Percentiles rank a stretch among this genome's conserved stretches.
Evolutionary conservation across 192 early-diverging fungal species (phyloP).

Genomic region (Coemansia sp.): DNA sequence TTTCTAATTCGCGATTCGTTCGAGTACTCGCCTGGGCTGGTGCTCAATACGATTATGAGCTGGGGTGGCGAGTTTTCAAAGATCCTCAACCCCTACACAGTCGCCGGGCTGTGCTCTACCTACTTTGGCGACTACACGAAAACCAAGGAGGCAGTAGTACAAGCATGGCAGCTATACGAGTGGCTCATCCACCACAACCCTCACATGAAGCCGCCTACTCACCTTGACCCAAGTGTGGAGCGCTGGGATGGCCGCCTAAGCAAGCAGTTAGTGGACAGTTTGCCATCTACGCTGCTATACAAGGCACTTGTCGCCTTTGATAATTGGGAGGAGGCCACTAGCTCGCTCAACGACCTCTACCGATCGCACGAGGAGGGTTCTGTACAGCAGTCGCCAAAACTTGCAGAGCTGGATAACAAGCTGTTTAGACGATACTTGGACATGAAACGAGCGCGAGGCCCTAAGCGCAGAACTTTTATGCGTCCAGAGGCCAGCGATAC

Average conservation of each 20-base stretch:
- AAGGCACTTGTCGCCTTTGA: constrained; percentile 17
- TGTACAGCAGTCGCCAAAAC: not conserved
- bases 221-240: not conserved
- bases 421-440: constrained; percentile 19
- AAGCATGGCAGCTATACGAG: constrained; percentile 52
- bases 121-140: constrained; percentile 26
- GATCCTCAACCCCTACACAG: constrained; percentile 19
- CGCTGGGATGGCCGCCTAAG: not conserved
- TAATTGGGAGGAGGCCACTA: constrained; percentile 18
- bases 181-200: constrained; percentile 29
- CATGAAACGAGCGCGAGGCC: not conserved
- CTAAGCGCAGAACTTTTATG: not conserved
- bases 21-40: constrained; percentile 41
- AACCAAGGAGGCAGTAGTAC: constrained; percentile 13
- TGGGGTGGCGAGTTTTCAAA: constrained; percentile 26
- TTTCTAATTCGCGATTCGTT: constrained; percentile 24
- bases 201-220: not conserved
- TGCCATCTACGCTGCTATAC: constrained; percentile 20
- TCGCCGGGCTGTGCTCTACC: not conserved
- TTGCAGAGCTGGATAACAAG: constrained; percentile 12
- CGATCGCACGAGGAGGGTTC: not conserved
- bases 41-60: constrained; percentile 41
- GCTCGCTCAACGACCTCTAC: constrained; percentile 13
- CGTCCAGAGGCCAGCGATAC: not conserved
- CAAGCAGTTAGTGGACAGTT: not conserved